Percentiles rank a stretch among this genome's conserved stretches.
Evolutionary conservation across 352 stramenopile genomes (phyloP).

Genomic region (Phytopythium litorale): DNA sequence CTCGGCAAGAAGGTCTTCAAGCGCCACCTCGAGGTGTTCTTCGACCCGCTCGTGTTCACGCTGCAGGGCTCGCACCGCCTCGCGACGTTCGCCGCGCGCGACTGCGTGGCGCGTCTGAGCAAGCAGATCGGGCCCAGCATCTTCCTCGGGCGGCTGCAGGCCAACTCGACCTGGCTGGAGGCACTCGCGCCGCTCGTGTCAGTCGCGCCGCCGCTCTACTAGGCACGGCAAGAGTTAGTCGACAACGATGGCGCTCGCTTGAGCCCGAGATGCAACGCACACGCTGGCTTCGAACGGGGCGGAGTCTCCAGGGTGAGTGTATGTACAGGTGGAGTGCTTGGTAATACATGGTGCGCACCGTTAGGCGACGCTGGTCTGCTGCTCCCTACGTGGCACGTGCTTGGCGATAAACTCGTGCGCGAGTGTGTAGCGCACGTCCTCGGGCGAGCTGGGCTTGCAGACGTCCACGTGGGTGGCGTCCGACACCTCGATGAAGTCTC

Average conservation of each 20-base stretch:
- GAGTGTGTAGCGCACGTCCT: constrained; percentile 60
- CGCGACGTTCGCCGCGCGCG: constrained; percentile 61
- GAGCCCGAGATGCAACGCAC: no score
- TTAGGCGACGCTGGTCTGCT: not conserved
- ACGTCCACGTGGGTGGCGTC: constrained; percentile 72
- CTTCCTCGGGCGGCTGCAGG: constrained; percentile 74
- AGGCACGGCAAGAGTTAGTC: not conserved
- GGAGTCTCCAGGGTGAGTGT: not conserved
- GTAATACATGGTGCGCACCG: not conserved
- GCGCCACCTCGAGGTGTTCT: constrained; percentile 78
- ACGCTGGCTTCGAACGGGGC: no score
- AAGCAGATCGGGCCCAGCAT: constrained; percentile 81
- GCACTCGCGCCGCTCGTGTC: constrained; percentile 41
- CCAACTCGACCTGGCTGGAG: constrained; percentile 57
- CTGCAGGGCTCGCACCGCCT: constrained; percentile 67
- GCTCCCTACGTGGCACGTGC: constrained; percentile 5
- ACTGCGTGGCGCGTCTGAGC: constrained; percentile 74
- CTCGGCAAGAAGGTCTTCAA: constrained; percentile 86
- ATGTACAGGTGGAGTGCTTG: not conserved
- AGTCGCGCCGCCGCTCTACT: constrained; percentile 24
- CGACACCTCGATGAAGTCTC: constrained; percentile 52
- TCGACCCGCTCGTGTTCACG: constrained; percentile 82
- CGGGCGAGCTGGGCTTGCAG: constrained; percentile 60
- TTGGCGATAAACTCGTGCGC: constrained; percentile 58
- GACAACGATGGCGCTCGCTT: no score